phyloP scores from a whole-genome alignment of 495 filamentous ascomycete genomes.

The Podospora pseudopauciseta region DNA sequence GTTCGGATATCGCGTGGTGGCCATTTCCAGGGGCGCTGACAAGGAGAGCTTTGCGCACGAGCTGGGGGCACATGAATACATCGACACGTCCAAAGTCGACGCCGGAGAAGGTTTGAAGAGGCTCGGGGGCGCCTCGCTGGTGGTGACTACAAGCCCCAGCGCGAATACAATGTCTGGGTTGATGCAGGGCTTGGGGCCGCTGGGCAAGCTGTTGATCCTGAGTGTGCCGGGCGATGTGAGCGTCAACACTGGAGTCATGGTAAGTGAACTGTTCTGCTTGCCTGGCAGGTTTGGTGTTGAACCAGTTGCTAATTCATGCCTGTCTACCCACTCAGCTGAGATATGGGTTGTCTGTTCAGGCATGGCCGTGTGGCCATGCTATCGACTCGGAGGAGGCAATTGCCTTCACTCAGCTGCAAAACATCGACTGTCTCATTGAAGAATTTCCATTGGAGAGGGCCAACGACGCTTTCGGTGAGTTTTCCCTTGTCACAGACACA shows the following conservation, averaged over 20 bases:
- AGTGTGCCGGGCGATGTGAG: constrained; percentile 17
- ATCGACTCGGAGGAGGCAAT: constrained; percentile 65
- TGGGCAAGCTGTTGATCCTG: constrained; percentile 51
- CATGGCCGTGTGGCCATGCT: constrained; percentile 63
- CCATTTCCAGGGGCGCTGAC: constrained; percentile 52
- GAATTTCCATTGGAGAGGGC: constrained; percentile 57
- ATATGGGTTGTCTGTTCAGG: constrained; percentile 45
- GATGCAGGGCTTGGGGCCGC: constrained; percentile 50
- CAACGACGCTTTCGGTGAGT: constrained; percentile 45
- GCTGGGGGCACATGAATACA: constrained; percentile 65
- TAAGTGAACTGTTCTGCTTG: neutral
- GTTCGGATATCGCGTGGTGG: constrained; percentile 64
- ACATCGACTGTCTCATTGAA: constrained; percentile 61
- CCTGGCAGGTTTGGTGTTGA: neutral
- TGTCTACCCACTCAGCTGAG: constrained; percentile 6
- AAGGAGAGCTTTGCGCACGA: constrained; percentile 59
- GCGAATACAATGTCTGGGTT: constrained; percentile 51
- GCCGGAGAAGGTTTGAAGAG: constrained; percentile 47
- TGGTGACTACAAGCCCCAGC: constrained; percentile 63
- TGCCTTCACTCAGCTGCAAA: constrained; percentile 53
- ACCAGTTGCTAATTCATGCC: neutral
- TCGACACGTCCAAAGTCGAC: constrained; percentile 57
- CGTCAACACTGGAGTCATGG: constrained; percentile 9
- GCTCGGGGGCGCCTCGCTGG: constrained; percentile 59
- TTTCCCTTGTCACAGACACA: too few relatives aligned